These are phyloP conservation scores for Cnidoscolus chayamansa DNA, from an alignment of 441 rosid species.

Conservation along the genomic window DNA sequence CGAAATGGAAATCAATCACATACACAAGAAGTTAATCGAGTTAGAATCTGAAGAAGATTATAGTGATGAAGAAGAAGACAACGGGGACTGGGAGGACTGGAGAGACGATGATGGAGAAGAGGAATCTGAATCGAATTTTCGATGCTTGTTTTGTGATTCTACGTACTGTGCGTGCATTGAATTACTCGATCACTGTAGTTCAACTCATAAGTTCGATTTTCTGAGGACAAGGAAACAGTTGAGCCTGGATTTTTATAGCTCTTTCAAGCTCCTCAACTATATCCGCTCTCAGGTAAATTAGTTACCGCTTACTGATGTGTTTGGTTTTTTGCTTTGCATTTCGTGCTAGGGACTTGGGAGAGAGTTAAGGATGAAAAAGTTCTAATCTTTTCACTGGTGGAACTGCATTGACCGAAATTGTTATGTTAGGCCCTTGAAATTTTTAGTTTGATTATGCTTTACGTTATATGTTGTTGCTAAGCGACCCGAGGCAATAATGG, in stretches of 20 bases:
- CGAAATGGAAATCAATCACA: constrained; percentile 5
- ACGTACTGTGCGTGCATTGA: constrained; percentile 44
- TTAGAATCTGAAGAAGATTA: constrained; percentile 27
- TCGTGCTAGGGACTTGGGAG: background rate
- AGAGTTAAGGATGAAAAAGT: background rate
- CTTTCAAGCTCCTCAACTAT: constrained; percentile 84
- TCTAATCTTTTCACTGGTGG: constrained; percentile 4
- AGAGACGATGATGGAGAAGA: constrained; percentile 42
- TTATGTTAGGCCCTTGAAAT: background rate
- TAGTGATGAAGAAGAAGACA: constrained; percentile 37
- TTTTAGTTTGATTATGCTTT: background rate
- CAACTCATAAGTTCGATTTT: constrained; percentile 60
- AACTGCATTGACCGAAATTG: background rate
- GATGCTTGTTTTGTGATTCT: constrained; percentile 70
- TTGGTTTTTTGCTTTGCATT: background rate
- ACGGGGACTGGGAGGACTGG: constrained; percentile 54
- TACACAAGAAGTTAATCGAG: background rate
- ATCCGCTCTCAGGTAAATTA: constrained; percentile 67
- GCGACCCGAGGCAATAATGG: background rate
- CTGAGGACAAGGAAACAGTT: constrained; percentile 42
- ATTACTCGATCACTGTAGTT: constrained; percentile 61
- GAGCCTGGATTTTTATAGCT: constrained; percentile 69
- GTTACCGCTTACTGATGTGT: background rate
- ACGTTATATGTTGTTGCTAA: background rate
- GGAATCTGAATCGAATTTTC: constrained; percentile 35